Evolutionary conservation across 371 early-diverging fungal genomes (phyloP), one percentile per base, ranked within the genome.

Genomic region (Mucor indicus): DNA sequence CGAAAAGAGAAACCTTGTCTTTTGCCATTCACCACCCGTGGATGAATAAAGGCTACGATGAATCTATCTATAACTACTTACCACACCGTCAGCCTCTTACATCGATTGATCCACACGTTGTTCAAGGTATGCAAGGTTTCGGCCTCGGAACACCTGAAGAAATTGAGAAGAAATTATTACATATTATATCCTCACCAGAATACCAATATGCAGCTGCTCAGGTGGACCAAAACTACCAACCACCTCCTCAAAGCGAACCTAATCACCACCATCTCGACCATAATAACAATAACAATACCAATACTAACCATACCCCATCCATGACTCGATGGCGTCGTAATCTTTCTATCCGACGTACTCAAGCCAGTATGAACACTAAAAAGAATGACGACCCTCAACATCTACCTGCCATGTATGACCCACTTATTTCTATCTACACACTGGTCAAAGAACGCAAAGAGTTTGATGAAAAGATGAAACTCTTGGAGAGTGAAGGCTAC

Each of bases 351-450:
- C n/a, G n/a, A n/a, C n/a, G n/a, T n/a, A n/a, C n/a, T n/a, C n/a
- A n/a, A n/a, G n/a, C n/a, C n/a, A n/a, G n/a, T n/a, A n/a, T n/a
- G n/a, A n/a, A n/a, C n/a, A n/a, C n/a, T 3, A 12, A 7, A 6
- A 22, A 40, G 22, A 38, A 58, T 7, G 71, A 70, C 25, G 71
- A 74, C 35, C 71, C 71, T 17, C 62, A 59, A 23, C 51, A 62
- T 0, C 35, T 68, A 6, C 71, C 75, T 10, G 71, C 68, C 25
- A 67, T 70, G 63, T 74, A 70, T n/a, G 77, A 82, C 49, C 92
- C 93, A 1, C 57, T 91, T 29, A 72, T 92, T 10, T 90, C 89
- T 50, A 89, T 95, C 17, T 95, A 95, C 55, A 84, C 86, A 48
- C 77, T 95, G 22, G 93, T 92, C 16, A 77, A 79, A 38, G 95